Evolutionary conservation across 2,329 filamentous ascomycete species (phyloP).

Genomic region (Epicoccum sorghinum): DNA sequence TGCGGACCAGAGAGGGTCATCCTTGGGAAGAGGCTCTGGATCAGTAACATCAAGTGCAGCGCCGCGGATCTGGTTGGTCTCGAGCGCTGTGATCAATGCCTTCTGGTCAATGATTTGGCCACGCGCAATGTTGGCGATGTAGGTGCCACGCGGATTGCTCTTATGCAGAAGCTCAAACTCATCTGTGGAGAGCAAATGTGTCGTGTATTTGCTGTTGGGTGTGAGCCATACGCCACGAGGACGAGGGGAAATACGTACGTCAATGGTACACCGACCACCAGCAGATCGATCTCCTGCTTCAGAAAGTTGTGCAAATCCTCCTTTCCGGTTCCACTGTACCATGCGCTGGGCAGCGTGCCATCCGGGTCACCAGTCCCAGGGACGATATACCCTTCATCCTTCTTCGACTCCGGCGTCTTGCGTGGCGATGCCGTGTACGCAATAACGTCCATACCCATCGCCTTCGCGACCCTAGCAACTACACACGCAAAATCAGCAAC

Average conservation of each 20-base stretch:
- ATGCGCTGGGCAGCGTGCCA: conserved; percentile 60
- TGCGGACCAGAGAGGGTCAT: conserved; percentile 72
- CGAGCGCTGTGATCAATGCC: conserved; percentile 67
- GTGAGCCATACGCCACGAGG: neutral
- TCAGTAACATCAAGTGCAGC: conserved; percentile 81
- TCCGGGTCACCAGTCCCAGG: conserved; percentile 68
- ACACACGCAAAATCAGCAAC: neutral
- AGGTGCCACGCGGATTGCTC: conserved; percentile 55
- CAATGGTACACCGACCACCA: conserved; percentile 63
- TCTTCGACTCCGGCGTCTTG: conserved; percentile 67
- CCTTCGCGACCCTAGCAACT: conserved; percentile 64
- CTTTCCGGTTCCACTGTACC: conserved; percentile 63
- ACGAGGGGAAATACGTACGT: conserved; percentile 47
- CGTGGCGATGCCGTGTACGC: conserved; percentile 76
- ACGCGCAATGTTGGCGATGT: conserved; percentile 74
- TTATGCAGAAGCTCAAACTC: conserved; percentile 63
- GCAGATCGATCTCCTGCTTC: conserved; percentile 60
- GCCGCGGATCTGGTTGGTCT: conserved; percentile 63
- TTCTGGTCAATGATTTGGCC: conserved; percentile 67
- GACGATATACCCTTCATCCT: conserved; percentile 70
- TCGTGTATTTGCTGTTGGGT: conserved; percentile 51
- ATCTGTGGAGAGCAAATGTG: conserved; percentile 58
- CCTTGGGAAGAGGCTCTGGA: conserved; percentile 74
- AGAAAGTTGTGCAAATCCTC: conserved; percentile 61
- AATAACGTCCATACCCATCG: conserved; percentile 73